A percentile compares a stretch with the other conserved stretches of the same genome.
Conservation (phyloP, 2,329 filamentous ascomycete genomes). For the Fulvia fulva region DNA sequence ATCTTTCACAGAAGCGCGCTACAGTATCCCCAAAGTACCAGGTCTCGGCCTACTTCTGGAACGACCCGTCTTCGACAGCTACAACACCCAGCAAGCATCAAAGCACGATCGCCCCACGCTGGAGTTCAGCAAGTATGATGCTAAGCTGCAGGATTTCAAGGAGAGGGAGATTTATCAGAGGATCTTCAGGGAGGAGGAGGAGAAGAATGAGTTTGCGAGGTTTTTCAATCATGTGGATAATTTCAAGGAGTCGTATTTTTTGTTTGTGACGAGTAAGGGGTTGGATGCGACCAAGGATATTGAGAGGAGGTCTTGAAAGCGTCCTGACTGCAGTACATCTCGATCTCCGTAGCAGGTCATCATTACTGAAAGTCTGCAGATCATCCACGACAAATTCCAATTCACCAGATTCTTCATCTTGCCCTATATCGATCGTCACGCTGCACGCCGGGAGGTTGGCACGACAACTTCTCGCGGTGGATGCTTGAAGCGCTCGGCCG, state of each 20-base stretch:
- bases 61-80: slow-evolving; percentile 83
- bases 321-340: too few relatives aligned
- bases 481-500: too few relatives aligned
- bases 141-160: slow-evolving; percentile 83
- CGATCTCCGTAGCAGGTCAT: too few relatives aligned
- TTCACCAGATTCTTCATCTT: too few relatives aligned
- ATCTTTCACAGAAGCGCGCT: slow-evolving; percentile 66
- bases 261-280: slow-evolving; percentile 49
- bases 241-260: slow-evolving; percentile 47
- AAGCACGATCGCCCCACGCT: slow-evolving; percentile 65
- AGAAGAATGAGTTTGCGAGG: slow-evolving; percentile 64
- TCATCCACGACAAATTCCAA: too few relatives aligned
- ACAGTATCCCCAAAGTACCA: slow-evolving; percentile 91
- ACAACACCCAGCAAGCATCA: slow-evolving; percentile 69
- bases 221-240: slow-evolving; percentile 52
- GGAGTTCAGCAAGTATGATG: slow-evolving; percentile 73
- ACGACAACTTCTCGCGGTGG: too few relatives aligned
- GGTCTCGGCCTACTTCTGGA: slow-evolving; percentile 84
- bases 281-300: slow-evolving; percentile 40
- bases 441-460: too few relatives aligned
- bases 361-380: too few relatives aligned
- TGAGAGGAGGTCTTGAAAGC: slow-evolving; percentile 12
- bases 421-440: too few relatives aligned
- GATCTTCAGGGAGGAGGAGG: slow-evolving; percentile 84
- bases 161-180: slow-evolving; percentile 85